phyloP scores from a whole-genome alignment of 2,329 filamentous ascomycete genomes.

The Alternaria rosae region DNA sequence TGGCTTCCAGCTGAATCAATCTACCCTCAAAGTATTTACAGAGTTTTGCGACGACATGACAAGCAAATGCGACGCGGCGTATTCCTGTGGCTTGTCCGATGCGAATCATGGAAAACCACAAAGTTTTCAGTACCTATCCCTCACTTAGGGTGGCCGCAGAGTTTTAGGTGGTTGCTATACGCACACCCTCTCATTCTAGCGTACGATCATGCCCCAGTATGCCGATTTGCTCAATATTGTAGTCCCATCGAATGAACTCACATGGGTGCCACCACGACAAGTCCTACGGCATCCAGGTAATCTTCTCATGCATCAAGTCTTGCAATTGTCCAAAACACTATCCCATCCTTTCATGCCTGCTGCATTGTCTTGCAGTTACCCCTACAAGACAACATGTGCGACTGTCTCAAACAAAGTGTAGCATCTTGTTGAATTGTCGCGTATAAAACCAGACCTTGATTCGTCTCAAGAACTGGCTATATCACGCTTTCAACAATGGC shows the following conservation, averaged over 20 bases:
- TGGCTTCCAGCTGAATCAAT: background rate
- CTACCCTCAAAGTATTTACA: background rate
- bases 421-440: no score
- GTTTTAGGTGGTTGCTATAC: background rate
- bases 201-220: background rate
- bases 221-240: background rate
- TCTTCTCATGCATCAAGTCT: no score
- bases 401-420: no score
- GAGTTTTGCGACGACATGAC: background rate
- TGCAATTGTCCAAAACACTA: no score
- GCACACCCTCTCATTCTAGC: background rate
- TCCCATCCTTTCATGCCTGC: no score
- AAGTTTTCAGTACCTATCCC: background rate
- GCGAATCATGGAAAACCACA: background rate
- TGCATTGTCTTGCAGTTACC: no score
- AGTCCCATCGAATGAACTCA: background rate
- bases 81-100: background rate
- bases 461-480: no score
- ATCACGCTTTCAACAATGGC: background rate
- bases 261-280: no score
- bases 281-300: no score
- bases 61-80: background rate
- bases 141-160: background rate
- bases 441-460: no score
- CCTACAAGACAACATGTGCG: no score